These are phyloP conservation scores for Saccharomycopsis synnaedendra DNA, from an alignment of 805 yeast species.

Conservation along the genomic window DNA sequence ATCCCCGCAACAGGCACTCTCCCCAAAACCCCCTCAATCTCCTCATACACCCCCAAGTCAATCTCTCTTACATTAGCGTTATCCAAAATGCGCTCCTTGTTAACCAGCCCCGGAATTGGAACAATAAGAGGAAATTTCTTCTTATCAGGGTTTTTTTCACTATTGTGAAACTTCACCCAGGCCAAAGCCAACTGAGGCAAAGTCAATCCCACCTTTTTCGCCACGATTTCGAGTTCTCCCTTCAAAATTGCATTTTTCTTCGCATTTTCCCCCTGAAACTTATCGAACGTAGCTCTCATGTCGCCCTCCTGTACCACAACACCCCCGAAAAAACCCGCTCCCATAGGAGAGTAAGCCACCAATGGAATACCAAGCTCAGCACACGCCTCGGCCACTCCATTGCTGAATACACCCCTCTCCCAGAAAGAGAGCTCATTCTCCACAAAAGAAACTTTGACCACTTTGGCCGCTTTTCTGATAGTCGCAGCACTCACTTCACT, in stretches of 20 bases:
- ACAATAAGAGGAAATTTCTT: conserved; percentile 30
- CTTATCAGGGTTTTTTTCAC: conserved; percentile 19
- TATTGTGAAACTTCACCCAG: conserved; percentile 40
- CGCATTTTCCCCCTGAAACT: conserved; percentile 47
- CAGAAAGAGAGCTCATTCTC: conserved; percentile 75
- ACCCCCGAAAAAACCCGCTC: conserved; percentile 72
- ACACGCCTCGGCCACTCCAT: conserved; percentile 55
- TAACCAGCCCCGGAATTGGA: conserved; percentile 76
- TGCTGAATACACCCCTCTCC: conserved; percentile 44
- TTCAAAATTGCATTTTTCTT: conserved; percentile 40
- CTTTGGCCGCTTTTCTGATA: conserved; percentile 43
- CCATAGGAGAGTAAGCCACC: conserved; percentile 75
- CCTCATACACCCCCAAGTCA: conserved; percentile 44
- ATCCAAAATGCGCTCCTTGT: conserved; percentile 46
- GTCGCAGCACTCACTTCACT: conserved; percentile 62
- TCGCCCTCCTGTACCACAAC: conserved; percentile 33
- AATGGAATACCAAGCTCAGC: conserved; percentile 51
- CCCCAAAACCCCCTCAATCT: conserved; percentile 36
- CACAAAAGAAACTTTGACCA: conserved; percentile 50
- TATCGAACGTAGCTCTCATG: conserved; percentile 37
- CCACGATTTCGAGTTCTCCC: conserved; percentile 35
- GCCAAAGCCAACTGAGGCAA: conserved; percentile 64
- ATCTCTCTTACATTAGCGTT: conserved; percentile 41
- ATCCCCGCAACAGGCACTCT: conserved; percentile 40
- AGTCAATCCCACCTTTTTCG: conserved; percentile 34